These are phyloP conservation scores for Solanum sitiens DNA, from an alignment of 257 asterid genomes.

Conservation along the genomic window DNA sequence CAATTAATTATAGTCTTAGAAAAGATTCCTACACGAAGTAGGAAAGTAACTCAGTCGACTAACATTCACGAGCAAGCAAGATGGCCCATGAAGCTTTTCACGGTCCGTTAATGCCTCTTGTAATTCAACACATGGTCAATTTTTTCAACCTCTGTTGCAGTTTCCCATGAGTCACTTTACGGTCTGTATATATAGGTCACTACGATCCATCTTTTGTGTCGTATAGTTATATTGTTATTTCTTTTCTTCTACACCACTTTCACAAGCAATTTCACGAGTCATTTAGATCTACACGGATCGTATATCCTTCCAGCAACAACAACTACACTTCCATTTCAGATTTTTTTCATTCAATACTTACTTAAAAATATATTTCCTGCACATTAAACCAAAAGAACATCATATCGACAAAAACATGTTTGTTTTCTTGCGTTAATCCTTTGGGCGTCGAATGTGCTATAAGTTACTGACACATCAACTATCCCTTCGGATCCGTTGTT, in stretches of 20 bases:
- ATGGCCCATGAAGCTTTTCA: neutral
- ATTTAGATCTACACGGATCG: neutral
- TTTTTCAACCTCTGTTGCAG: neutral
- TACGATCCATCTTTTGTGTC: neutral
- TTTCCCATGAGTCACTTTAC: neutral
- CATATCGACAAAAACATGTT: neutral
- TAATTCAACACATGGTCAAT: neutral
- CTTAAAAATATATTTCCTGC: neutral
- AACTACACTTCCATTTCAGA: neutral
- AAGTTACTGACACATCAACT: neutral
- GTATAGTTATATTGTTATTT: too few relatives aligned
- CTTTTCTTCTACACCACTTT: neutral
- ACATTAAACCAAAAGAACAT: too few relatives aligned
- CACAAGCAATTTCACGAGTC: neutral
- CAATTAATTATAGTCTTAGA: neutral
- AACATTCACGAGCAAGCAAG: neutral
- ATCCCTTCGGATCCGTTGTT: neutral
- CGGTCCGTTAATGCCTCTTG: neutral
- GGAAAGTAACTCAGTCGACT: neutral
- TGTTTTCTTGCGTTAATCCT: neutral
- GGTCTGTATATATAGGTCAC: neutral
- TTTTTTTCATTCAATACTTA: neutral
- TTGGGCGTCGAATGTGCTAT: neutral
- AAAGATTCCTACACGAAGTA: neutral
- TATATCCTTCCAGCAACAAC: neutral